Evolutionary conservation across 768 basidiomycete species (phyloP), one percentile per base, ranked within the genome.

Genomic region (Russula sp.): DNA sequence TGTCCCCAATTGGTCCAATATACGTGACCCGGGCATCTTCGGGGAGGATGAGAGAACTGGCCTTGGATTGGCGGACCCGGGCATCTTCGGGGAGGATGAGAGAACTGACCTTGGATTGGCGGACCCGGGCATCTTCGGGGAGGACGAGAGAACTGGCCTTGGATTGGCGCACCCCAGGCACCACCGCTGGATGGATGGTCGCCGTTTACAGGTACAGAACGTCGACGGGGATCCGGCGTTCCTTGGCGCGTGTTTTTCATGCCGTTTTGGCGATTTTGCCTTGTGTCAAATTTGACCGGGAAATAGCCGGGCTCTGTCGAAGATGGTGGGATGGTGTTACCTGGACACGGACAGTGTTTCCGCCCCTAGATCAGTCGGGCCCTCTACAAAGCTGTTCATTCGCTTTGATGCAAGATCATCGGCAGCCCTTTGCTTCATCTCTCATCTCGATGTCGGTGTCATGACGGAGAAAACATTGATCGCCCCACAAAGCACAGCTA

Each of bases 111-210:
- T n/a, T n/a, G n/a, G n/a, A n/a, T n/a, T n/a, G n/a, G n/a, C n/a
- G n/a, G n/a, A 22, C 20, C n/a, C 61, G 51, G 61, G 22, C 46
- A 59, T 59, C n/a, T 7, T 29, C 61, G 61, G 61, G 51, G 45
- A 16, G 18, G 39, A 47, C 59, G 61, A 47, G 61, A 63, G 52
- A 63, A 54, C n/a, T 35, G n/a, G n/a, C 1, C 38, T 20, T 45
- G 32, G n/a, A 22, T 1, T 20, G 10, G 8, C 32, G 52, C 57
- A 59, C 61, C 61, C 61, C 57, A 35, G 58, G 38, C 38, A 59
- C 61, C 52, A 45, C 39, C 1, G 38, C 9, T 29, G 1, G 8
- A 10, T n/a, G 3, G 46, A 4, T 6, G 10, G 11, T 47, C 11
- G 11, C 56, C 45, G 34, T 49, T 29, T 54, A 43, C 32, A n/a